Evolutionary conservation across 2,329 filamentous ascomycete species (phyloP), one percentile per base, ranked within the genome.

Genomic region (Penicillium psychrosexuale): DNA sequence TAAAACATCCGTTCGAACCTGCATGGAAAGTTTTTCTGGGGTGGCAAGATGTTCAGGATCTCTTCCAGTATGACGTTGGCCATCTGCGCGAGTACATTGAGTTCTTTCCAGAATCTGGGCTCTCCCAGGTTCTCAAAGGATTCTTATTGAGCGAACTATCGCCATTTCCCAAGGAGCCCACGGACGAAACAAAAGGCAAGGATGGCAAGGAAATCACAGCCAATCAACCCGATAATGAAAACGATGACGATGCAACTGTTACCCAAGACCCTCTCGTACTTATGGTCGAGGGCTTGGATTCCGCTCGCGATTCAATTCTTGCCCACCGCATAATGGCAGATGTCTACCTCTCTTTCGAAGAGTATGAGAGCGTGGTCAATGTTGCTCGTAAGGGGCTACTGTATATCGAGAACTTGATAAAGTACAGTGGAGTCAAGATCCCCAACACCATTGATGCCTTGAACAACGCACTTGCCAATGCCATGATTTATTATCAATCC

Each of bases 21-120:
- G 94, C 94, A 0, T 99, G 95, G 95, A 88, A 91, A 65, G 87
- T 97, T 57, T 83, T 89, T 30, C 80, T 99, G 55, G 90, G 97
- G 68, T 97, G 93, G 89, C 84, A 89, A 62, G 92, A 97, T 71
- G 78, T 85, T 39, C 85, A 89, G 63, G 83, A 84, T 44, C 82
- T 94, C 45, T 78, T 81, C n/a, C 84, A 90, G 27, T 88, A 91
- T 78, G 92, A 97, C 67, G 82, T 84, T 40, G 84, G 83, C 40
- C 78, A 93, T n/a, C 76, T 99, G 24, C 82, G 87, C 51, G 86
- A 91, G 61, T 99, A 93, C 68, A 88, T 90, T 59, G 78, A 81
- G 3, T 86, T 94, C 63, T 99, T 99, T 63, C 91, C 92, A 0
- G 86, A 91, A 3, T 86, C 86, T 55, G 92, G 94, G 30, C 80